Evolutionary conservation across 768 basidiomycete genomes (phyloP).

Genomic region (Myochromella boudieri): DNA sequence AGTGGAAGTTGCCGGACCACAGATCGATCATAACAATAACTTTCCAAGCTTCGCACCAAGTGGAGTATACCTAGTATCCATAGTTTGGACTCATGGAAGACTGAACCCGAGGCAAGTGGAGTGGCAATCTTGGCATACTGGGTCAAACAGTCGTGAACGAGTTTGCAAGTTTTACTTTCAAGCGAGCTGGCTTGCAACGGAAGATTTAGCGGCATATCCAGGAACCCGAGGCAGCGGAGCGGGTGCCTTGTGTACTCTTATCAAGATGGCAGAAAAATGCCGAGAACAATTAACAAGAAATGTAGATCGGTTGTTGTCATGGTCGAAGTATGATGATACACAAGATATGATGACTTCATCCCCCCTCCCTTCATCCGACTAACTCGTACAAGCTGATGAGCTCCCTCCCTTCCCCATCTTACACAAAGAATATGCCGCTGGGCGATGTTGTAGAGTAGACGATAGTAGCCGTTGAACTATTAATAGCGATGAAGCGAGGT

Average conservation of each 20-base stretch:
- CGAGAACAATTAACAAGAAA: slow-evolving; percentile 17
- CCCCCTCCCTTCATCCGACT: slow-evolving; percentile 26
- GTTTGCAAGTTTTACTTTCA: not conserved
- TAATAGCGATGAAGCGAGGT: slow-evolving; percentile 13
- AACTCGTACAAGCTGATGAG: slow-evolving; percentile 19
- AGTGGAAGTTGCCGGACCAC: slow-evolving; percentile 8
- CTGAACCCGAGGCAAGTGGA: not conserved
- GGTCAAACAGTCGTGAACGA: not conserved
- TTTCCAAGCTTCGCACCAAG: too few species aligned
- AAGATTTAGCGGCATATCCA: not conserved
- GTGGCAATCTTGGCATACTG: not conserved
- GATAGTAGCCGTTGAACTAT: slow-evolving; percentile 10
- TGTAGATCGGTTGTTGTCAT: slow-evolving; percentile 25
- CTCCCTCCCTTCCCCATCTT: slow-evolving; percentile 6
- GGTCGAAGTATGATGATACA: too few species aligned
- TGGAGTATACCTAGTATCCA: too few species aligned
- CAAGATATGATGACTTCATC: slow-evolving; percentile 37
- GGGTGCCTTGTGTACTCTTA: slow-evolving; percentile 9
- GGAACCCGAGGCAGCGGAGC: slow-evolving; percentile 21
- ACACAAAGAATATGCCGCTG: slow-evolving; percentile 16
- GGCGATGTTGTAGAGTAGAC: slow-evolving; percentile 16
- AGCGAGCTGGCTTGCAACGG: slow-evolving; percentile 1
- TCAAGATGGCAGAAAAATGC: slow-evolving; percentile 4
- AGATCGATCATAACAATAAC: too few species aligned
- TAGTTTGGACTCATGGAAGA: not conserved